Evolutionary conservation across 192 early-diverging fungal genomes (phyloP).

Genomic region (Diversispora epigaea): DNA sequence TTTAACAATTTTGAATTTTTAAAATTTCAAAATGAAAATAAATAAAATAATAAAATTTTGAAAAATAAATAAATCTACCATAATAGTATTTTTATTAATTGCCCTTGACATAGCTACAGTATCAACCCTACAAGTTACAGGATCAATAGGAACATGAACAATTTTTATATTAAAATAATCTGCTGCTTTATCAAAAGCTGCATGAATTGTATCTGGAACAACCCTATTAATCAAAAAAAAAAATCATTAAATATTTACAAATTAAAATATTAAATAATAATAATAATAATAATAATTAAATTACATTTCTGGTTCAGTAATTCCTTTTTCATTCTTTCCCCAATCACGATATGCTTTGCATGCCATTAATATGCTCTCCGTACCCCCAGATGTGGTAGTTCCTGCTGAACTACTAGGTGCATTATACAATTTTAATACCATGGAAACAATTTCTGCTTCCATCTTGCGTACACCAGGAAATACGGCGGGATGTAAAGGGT

Average conservation of each 20-base stretch:
- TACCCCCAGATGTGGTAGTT: slow-evolving; percentile 90
- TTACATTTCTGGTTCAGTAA: slow-evolving; percentile 90
- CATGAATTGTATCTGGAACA: slow-evolving; percentile 89
- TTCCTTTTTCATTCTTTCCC: slow-evolving; percentile 73
- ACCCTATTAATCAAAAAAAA: slow-evolving; percentile 50
- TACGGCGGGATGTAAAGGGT: slow-evolving; percentile 93
- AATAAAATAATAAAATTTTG: neutral
- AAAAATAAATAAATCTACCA: slow-evolving; percentile 47
- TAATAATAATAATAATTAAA: neutral
- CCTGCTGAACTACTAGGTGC: slow-evolving; percentile 72
- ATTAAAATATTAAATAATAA: slow-evolving; percentile 1
- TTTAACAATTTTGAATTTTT: neutral
- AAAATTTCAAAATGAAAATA: neutral
- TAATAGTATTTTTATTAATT: slow-evolving; percentile 89
- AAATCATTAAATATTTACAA: neutral
- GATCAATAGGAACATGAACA: slow-evolving; percentile 80
- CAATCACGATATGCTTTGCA: slow-evolving; percentile 91
- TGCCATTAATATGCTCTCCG: slow-evolving; percentile 93
- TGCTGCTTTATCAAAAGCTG: slow-evolving; percentile 95
- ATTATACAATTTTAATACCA: slow-evolving; percentile 89
- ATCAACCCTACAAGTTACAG: slow-evolving; percentile 72
- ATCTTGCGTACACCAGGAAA: slow-evolving; percentile 94
- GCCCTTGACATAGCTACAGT: slow-evolving; percentile 71
- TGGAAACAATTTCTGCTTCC: slow-evolving; percentile 92
- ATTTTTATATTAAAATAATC: slow-evolving; percentile 89